phyloP scores from a whole-genome alignment of 257 asterid species.

The Knoxia roxburghii region DNA sequence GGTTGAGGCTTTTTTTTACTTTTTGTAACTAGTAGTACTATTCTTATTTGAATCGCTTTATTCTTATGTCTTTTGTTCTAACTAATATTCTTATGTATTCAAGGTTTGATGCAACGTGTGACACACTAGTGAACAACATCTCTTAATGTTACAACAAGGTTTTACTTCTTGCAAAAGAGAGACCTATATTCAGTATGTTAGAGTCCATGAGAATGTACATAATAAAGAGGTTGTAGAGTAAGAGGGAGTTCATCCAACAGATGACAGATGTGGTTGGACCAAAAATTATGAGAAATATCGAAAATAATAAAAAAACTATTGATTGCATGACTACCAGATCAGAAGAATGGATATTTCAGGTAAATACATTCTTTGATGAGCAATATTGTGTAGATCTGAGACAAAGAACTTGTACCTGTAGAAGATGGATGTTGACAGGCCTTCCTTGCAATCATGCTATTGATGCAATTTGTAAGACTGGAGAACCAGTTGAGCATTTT shows the following conservation, averaged over 20 bases:
- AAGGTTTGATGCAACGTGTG: neutral
- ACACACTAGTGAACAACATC: neutral
- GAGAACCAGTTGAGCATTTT: no score
- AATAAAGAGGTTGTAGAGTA: neutral
- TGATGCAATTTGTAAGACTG: no score
- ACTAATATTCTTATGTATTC: no score
- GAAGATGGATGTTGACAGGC: conserved; percentile 2
- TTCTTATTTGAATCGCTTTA: no score
- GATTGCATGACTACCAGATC: neutral
- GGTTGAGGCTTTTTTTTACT: no score
- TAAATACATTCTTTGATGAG: neutral
- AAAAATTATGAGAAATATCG: neutral
- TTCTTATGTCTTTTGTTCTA: no score
- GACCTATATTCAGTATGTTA: neutral
- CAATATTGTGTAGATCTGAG: no score
- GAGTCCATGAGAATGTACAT: neutral
- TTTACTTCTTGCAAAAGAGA: neutral
- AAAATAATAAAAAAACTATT: neutral
- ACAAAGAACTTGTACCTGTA: neutral
- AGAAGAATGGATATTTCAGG: neutral
- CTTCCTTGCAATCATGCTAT: conserved; percentile 7
- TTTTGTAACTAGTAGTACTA: no score
- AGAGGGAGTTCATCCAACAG: neutral
- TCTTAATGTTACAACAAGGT: neutral
- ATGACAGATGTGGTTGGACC: neutral